Evolutionary conservation across 768 basidiomycete species (phyloP).

Genomic region (Pleurotus salmoneostramineus): DNA sequence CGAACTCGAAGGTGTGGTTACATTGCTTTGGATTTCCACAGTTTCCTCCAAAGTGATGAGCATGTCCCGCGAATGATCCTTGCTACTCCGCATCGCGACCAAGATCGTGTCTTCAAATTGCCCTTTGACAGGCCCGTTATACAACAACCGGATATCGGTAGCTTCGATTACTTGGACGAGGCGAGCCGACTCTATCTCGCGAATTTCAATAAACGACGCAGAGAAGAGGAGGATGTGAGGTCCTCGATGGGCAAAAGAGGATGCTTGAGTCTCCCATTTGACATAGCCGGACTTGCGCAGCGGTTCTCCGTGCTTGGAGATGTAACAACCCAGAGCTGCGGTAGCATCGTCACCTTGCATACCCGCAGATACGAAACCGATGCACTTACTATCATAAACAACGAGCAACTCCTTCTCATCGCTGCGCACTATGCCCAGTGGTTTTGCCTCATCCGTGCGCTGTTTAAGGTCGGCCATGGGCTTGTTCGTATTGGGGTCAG

Average conservation of each 20-base stretch:
- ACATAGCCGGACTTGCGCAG: constrained; percentile 59
- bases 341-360: not conserved
- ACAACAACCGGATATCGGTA: constrained; percentile 61
- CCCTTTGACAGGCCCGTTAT: constrained; percentile 32
- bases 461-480: constrained; percentile 51
- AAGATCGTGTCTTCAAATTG: constrained; percentile 47
- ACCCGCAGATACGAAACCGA: not conserved
- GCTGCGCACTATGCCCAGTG: constrained; percentile 63
- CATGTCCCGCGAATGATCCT: not conserved
- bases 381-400: constrained; percentile 64
- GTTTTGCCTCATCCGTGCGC: constrained; percentile 52
- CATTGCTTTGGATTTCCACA: not conserved
- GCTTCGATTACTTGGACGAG: constrained; percentile 86
- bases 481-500: constrained; percentile 25
- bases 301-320: constrained; percentile 66
- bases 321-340: constrained; percentile 72
- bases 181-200: constrained; percentile 56
- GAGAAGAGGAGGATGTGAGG: constrained; percentile 72
- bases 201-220: constrained; percentile 70
- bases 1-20: not conserved
- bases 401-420: constrained; percentile 58
- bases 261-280: constrained; percentile 75
- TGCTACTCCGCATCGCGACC: constrained; percentile 47
- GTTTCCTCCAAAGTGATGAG: not conserved
- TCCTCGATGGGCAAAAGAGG: constrained; percentile 56